phyloP scores from a whole-genome alignment of 2,329 filamentous ascomycete genomes.

The Ophiostoma novo-ulmi region DNA sequence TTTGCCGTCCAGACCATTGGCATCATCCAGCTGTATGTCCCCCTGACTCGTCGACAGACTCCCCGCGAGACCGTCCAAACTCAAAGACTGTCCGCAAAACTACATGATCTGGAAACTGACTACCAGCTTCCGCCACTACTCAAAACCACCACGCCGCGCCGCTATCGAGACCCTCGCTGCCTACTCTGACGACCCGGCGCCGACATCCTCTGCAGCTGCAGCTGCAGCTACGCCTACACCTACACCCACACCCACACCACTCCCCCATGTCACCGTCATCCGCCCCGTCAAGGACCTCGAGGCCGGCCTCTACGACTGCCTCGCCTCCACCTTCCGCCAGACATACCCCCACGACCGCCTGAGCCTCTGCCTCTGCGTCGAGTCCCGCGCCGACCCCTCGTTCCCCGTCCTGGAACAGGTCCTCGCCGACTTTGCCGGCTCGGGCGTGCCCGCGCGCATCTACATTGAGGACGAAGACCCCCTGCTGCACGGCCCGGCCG shows the following conservation, averaged over 20 bases:
- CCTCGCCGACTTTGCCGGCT: constrained; percentile 71
- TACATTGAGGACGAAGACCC: constrained; percentile 34
- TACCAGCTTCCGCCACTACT: constrained; percentile 50
- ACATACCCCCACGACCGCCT: constrained; percentile 71
- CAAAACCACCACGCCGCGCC: constrained; percentile 44
- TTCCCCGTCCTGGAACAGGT: constrained; percentile 68
- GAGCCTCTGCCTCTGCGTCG: constrained; percentile 77
- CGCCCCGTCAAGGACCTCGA: constrained; percentile 91
- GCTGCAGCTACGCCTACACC: constrained; percentile 33
- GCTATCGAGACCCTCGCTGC: constrained; percentile 43
- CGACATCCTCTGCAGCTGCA: not conserved
- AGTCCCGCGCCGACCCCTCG: constrained; percentile 68
- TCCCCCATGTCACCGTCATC: constrained; percentile 80
- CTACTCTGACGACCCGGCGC: not conserved
- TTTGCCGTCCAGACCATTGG: constrained; percentile 11
- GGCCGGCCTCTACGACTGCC: constrained; percentile 83
- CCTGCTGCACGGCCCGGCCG: constrained; percentile 38
- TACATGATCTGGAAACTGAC: not conserved
- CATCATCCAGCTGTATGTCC: constrained; percentile 4
- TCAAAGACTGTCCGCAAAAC: not conserved
- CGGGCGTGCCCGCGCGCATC: constrained; percentile 58
- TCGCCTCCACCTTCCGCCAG: constrained; percentile 79
- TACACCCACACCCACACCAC: constrained; percentile 36
- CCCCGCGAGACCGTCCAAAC: too few species aligned
- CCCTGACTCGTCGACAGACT: not conserved